A percentile compares a stretch with the other conserved stretches of the same genome.
Evolutionary conservation across 495 filamentous ascomycete species (phyloP).

Genomic region (Hypoxylon intermedium): DNA sequence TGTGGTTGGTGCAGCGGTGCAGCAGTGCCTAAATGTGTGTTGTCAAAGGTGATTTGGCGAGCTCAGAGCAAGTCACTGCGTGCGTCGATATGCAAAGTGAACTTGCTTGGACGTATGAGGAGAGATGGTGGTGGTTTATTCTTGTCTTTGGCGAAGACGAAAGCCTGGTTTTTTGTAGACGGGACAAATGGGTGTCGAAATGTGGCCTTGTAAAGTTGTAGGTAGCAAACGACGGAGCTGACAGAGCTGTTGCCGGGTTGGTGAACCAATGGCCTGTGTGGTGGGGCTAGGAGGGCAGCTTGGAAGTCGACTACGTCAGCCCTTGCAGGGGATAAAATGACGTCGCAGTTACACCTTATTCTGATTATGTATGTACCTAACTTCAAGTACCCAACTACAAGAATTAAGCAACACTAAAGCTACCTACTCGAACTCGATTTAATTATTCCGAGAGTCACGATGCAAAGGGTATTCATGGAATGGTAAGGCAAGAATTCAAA

Average conservation of each 20-base stretch:
- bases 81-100: constrained; percentile 14
- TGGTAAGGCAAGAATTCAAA: too few species aligned
- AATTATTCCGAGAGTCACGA: too few species aligned
- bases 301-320: constrained; percentile 39
- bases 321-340: constrained; percentile 23
- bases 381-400: not conserved
- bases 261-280: too few species aligned
- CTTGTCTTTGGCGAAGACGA: not conserved
- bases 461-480: too few species aligned
- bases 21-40: constrained; percentile 33
- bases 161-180: not conserved
- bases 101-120: not conserved
- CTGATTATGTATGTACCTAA: not conserved
- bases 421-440: too few species aligned
- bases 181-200: constrained; percentile 7
- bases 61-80: not conserved
- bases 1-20: constrained; percentile 13
- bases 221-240: constrained; percentile 15
- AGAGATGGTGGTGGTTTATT: not conserved
- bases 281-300: constrained; percentile 29
- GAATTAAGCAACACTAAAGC: too few species aligned
- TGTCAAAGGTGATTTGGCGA: constrained; percentile 33
- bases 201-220: constrained; percentile 29
- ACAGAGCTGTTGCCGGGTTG: constrained; percentile 14
- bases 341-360: constrained; percentile 26